Evolutionary conservation across 2,329 filamentous ascomycete species (phyloP), one percentile per base, ranked within the genome.

Genomic region (Kalaharituber pfeilii): DNA sequence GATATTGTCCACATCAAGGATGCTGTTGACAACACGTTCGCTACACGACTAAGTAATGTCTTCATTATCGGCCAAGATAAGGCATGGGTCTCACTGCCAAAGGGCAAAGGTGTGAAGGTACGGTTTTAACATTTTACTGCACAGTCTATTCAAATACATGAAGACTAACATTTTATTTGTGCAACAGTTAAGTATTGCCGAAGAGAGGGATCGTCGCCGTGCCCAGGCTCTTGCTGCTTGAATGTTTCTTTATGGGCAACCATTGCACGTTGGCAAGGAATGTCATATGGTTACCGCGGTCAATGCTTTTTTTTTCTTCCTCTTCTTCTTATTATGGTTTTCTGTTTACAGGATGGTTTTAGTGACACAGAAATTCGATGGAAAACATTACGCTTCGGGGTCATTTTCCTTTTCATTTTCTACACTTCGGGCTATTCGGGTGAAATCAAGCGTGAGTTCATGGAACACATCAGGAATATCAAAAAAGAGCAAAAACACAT

Each of bases 1-100:
- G 93, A 93, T 81, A 94, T 98, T 70, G 88, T 98, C 73, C 88
- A 95, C 80, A 84, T 98, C 76, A 98, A 98, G 85, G 91, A 98
- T 71, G 89, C 88, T 69, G 89, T 98, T 75, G 91, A 96, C 82
- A 98, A 98, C 84, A 85, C 86, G 71, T 98, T 98, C 76, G 88
- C 91, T 69, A 98, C 91, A 71, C 91, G 91, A 75, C 88, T 98
- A 80, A 83, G 76, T 80, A 98, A 98, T 86, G 88, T 98, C 69
- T 98, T 98, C 78, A 82, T 98, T 77, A 95, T 98, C 68, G 91
- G 91, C 69, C 79, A 82, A 68, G 91, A 98, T 70, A 96, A 96
- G 84, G 89, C 91, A 69, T 98, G 91, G 91, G 82, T 98, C 76
- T 94, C 86, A 68, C 82, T 98, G 71, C 93, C 91, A 73, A 98